These are phyloP conservation scores for Capsella bursapastoris DNA, from an alignment of 345 rosid genomes.

Conservation along the genomic window DNA sequence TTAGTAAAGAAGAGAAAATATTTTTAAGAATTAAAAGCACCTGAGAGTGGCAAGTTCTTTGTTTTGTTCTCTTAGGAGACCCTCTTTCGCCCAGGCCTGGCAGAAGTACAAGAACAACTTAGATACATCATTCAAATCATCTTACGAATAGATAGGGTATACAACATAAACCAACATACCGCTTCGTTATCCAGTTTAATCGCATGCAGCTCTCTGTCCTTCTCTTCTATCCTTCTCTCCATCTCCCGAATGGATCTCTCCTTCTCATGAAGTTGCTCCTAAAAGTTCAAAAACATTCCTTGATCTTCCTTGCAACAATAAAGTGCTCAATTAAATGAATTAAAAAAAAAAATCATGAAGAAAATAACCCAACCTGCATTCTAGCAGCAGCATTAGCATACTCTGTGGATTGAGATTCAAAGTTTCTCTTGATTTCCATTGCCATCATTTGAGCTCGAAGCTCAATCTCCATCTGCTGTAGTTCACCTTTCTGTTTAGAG, in stretches of 20 bases:
- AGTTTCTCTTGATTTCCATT: slow-evolving; percentile 59
- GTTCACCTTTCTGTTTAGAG: slow-evolving; percentile 71
- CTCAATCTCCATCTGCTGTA: slow-evolving; percentile 76
- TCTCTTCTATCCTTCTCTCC: slow-evolving; percentile 85
- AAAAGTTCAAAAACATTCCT: slow-evolving; percentile 29
- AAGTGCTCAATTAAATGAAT: background rate
- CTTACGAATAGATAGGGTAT: background rate
- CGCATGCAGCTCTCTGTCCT: slow-evolving; percentile 81
- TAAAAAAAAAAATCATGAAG: slow-evolving; percentile 3
- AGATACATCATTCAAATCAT: slow-evolving; percentile 17
- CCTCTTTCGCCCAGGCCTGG: slow-evolving; percentile 99
- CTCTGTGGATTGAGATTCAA: slow-evolving; percentile 66
- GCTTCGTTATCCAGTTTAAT: slow-evolving; percentile 85
- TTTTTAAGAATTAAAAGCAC: slow-evolving; percentile 46
- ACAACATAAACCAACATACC: slow-evolving; percentile 51
- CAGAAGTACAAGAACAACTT: slow-evolving; percentile 39
- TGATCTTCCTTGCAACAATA: slow-evolving; percentile 13
- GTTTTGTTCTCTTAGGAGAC: slow-evolving; percentile 83
- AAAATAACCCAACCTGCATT: slow-evolving; percentile 59
- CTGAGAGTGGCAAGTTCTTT: slow-evolving; percentile 86
- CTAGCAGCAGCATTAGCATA: slow-evolving; percentile 65
- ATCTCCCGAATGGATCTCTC: slow-evolving; percentile 64
- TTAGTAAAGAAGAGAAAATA: slow-evolving; percentile 41
- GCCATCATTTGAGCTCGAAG: slow-evolving; percentile 80
- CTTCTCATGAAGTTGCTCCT: slow-evolving; percentile 84